phyloP scores from a whole-genome alignment of 345 rosid species.

The Punica granatum region DNA sequence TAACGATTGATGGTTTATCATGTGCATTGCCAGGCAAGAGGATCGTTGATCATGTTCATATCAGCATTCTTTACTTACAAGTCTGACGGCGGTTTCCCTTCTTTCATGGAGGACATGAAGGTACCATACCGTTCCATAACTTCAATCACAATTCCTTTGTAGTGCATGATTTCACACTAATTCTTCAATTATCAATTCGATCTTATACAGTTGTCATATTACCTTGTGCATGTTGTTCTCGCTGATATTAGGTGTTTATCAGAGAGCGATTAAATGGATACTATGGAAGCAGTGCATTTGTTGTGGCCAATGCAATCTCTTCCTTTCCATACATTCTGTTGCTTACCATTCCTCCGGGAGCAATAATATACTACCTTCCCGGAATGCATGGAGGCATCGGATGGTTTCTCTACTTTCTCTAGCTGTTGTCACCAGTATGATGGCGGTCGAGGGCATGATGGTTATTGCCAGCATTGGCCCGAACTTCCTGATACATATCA shows the following conservation, averaged over 20 bases:
- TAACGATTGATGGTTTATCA: too few species aligned
- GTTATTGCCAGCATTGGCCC: conserved; percentile 7
- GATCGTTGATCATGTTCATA: conserved; percentile 4
- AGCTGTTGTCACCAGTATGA: not conserved
- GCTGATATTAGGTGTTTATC: conserved; percentile 5
- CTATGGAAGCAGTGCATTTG: conserved; percentile 3
- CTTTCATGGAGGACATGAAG: conserved; percentile 9
- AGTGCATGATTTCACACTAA: too few species aligned
- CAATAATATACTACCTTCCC: conserved; percentile 4
- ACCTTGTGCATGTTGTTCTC: too few species aligned
- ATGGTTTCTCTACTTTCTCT: conserved; percentile 4
- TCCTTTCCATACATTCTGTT: conserved; percentile 7
- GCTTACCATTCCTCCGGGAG: conserved; percentile 6
- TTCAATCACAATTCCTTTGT: too few species aligned
- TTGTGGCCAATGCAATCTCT: conserved; percentile 7
- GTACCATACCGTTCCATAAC: not conserved
- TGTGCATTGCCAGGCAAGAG: conserved; percentile 1
- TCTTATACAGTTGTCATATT: too few species aligned
- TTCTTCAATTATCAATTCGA: too few species aligned
- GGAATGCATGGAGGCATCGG: not conserved
- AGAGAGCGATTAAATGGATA: conserved; percentile 10
- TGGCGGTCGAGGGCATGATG: conserved; percentile 11
- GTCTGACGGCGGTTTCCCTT: conserved; percentile 6
- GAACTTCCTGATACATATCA: conserved; percentile 8
- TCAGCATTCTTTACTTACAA: conserved; percentile 4